Conservation (phyloP, 345 rosid genomes). For the Heritiera littoralis region DNA sequence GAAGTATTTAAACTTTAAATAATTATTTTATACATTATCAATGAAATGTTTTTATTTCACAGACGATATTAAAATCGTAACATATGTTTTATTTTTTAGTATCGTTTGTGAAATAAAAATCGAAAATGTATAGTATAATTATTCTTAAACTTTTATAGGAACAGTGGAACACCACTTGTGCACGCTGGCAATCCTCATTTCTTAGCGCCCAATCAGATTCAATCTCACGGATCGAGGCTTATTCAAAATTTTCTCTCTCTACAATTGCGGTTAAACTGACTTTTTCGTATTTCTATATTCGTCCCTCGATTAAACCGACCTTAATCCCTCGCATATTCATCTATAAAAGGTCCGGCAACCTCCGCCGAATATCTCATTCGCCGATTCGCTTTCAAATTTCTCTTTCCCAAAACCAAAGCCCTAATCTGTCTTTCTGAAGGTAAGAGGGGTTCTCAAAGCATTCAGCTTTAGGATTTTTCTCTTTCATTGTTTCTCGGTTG, state of each 20-base stretch:
- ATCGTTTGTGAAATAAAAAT: too few species aligned
- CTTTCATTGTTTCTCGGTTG: too few species aligned
- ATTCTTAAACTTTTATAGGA: too few species aligned
- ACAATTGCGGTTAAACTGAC: neutral
- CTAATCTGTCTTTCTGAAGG: neutral
- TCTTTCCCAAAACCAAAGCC: neutral
- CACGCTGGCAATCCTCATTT: constrained; percentile 7
- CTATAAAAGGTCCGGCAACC: neutral
- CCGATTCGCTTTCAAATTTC: neutral
- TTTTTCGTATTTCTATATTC: neutral
- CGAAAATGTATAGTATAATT: too few species aligned
- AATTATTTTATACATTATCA: too few species aligned
- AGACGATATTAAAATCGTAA: too few species aligned
- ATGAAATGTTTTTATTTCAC: too few species aligned
- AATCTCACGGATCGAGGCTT: neutral
- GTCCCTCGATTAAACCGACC: neutral
- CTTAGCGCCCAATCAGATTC: neutral
- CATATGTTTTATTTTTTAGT: too few species aligned
- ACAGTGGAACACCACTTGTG: neutral
- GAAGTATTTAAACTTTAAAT: too few species aligned
- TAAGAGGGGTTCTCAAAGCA: neutral
- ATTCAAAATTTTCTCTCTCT: neutral
- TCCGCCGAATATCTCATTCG: neutral
- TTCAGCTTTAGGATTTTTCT: neutral
- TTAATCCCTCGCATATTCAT: neutral